A percentile compares a stretch with the other conserved stretches of the same genome.
These are phyloP conservation scores for Hygrophorus russula DNA, from an alignment of 768 basidiomycete species.

Conservation along the genomic window DNA sequence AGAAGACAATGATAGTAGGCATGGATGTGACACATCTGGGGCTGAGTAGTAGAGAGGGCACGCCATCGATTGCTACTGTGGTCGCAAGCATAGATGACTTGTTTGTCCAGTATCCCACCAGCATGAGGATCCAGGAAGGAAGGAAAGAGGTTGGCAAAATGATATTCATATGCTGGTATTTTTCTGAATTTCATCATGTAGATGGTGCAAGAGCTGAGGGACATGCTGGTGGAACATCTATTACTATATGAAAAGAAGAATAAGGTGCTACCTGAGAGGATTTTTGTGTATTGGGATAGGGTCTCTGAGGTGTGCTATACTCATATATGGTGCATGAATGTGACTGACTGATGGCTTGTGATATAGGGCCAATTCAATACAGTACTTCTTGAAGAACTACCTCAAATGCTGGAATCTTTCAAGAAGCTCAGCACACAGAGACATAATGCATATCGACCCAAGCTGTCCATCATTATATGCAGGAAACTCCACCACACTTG, in stretches of 20 bases:
- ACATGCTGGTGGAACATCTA: slow-evolving; percentile 67
- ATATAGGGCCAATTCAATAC: slow-evolving; percentile 61
- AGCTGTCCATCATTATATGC: slow-evolving; percentile 65
- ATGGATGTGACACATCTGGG: slow-evolving; percentile 80
- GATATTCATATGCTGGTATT: not conserved
- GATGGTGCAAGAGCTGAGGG: slow-evolving; percentile 59
- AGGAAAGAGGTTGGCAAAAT: slow-evolving; percentile 29
- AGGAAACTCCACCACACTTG: slow-evolving; percentile 28
- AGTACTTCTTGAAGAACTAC: slow-evolving; percentile 52
- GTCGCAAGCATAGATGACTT: slow-evolving; percentile 62
- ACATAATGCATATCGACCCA: slow-evolving; percentile 43
- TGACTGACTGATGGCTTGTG: slow-evolving; percentile 8
- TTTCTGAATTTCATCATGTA: slow-evolving; percentile 15
- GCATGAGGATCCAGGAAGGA: slow-evolving; percentile 52
- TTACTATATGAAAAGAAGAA: slow-evolving; percentile 44
- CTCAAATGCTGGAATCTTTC: slow-evolving; percentile 52
- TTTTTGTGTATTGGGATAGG: slow-evolving; percentile 71
- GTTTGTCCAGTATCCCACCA: slow-evolving; percentile 73
- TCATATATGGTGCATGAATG: not conserved
- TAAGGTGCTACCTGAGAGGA: slow-evolving; percentile 47
- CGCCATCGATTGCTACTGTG: slow-evolving; percentile 76
- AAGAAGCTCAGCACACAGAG: slow-evolving; percentile 31
- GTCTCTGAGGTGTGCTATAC: slow-evolving; percentile 56
- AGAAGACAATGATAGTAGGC: slow-evolving; percentile 74
- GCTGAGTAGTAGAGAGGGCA: slow-evolving; percentile 52